Evolutionary conservation across 805 yeast genomes (phyloP), one percentile per base, ranked within the genome.

Genomic region (Candida glaebosa): DNA sequence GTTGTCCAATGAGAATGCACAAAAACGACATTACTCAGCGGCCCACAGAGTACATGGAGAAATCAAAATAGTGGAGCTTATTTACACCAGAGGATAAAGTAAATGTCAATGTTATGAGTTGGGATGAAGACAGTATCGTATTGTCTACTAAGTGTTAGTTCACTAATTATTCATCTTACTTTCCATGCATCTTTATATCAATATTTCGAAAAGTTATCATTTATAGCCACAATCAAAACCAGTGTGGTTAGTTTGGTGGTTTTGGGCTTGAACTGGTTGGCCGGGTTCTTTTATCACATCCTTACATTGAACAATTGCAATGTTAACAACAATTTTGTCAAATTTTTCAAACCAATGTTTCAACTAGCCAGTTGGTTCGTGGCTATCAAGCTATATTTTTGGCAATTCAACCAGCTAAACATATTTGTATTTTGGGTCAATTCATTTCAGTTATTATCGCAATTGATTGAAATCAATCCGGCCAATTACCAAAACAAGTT

Each of bases 311-410:
- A 38, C 8, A 15, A 16, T 3, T 26, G 18, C 6, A 14, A 4
- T 2, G 6, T 40, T n/a, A 25, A 18, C n/a, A 16, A 16, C 12
- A 15, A 24, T 5, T 17, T 24, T 35, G 31, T 38, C 15, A 24
- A 25, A 24, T 49, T 51, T 31, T 48, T 48, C 35, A 48, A 34
- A 18, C 58, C 58, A 3, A 37, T 54, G 12, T 15, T 46, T 26
- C 51, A 52, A 24, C 54, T 53, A 31, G 19, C 33, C 12, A 9
- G 38, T 9, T 49, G 18, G 26, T 50, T 10, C 37, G 18, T 33
- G 34, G 34, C n/a, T 12, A 43, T 18, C 34, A 36, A 34, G 34
- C 39, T 16, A 30, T 41, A 22, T 16, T 31, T 20, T 22, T 31
- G 9, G 8, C 18, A 14, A 22, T 34, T 12, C n/a, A 26, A 14